These are phyloP conservation scores for Globisporangium nodosum DNA, from an alignment of 352 stramenopile species.

Conservation along the genomic window DNA sequence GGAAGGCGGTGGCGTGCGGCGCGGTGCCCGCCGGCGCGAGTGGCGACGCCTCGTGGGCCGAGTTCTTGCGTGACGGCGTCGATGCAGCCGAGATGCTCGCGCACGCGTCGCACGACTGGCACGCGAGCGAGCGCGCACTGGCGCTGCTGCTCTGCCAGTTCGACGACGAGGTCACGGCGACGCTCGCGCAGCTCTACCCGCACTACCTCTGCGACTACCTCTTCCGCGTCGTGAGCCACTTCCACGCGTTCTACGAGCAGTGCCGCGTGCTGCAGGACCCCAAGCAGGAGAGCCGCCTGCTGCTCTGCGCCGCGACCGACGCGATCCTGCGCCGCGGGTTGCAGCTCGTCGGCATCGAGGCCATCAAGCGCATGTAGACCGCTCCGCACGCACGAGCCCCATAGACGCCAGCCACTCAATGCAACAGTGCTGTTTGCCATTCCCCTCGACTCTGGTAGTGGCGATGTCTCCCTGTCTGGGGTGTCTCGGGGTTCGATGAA, in stretches of 20 bases:
- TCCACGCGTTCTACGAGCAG: slow-evolving; percentile 81
- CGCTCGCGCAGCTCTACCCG: slow-evolving; percentile 56
- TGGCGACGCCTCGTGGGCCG: background rate
- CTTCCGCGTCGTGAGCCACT: slow-evolving; percentile 69
- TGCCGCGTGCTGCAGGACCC: slow-evolving; percentile 65
- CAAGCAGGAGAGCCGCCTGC: slow-evolving; percentile 57
- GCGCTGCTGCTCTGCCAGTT: slow-evolving; percentile 76
- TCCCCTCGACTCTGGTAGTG: background rate
- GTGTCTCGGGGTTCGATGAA: no score
- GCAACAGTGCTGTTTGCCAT: background rate
- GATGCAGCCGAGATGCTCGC: slow-evolving; percentile 32
- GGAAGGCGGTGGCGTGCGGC: slow-evolving; percentile 31
- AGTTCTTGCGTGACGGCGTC: slow-evolving; percentile 15
- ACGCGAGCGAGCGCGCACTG: slow-evolving; percentile 58
- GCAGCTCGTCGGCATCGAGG: slow-evolving; percentile 59
- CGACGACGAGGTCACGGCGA: slow-evolving; percentile 59
- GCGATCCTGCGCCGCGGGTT: slow-evolving; percentile 60
- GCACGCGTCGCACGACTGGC: slow-evolving; percentile 46
- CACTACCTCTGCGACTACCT: slow-evolving; percentile 82
- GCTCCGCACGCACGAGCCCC: background rate
- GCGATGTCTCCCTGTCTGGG: no score
- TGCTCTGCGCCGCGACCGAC: slow-evolving; percentile 73
- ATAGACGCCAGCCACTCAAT: background rate
- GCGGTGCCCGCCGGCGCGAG: slow-evolving; percentile 20
- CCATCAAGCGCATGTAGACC: slow-evolving; percentile 66